These are phyloP conservation scores for Biscutella auriculata DNA, from an alignment of 441 rosid species.

Conservation along the genomic window DNA sequence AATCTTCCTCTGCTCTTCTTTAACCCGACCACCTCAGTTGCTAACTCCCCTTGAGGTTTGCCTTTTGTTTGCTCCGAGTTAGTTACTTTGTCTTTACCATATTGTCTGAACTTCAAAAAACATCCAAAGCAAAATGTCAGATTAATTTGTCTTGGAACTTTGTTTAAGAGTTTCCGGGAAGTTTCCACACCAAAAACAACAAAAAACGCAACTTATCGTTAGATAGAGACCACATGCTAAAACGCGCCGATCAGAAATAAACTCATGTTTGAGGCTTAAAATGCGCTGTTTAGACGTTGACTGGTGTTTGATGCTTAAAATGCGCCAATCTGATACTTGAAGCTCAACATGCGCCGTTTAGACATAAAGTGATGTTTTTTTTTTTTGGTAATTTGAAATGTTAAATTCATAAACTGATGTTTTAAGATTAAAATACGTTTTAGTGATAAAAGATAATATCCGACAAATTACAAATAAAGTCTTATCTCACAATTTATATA, in stretches of 20 bases:
- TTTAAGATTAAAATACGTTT: too few species aligned
- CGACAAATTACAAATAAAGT: slow-evolving; percentile 2
- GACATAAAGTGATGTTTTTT: too few species aligned
- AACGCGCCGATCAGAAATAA: neutral
- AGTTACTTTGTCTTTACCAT: slow-evolving; percentile 13
- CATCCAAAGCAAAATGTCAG: slow-evolving; percentile 7
- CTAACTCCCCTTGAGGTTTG: slow-evolving; percentile 18
- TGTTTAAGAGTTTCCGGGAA: slow-evolving; percentile 13
- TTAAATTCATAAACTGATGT: too few species aligned
- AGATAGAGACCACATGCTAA: neutral
- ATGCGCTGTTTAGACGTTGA: neutral
- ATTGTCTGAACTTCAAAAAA: slow-evolving; percentile 22
- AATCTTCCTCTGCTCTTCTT: slow-evolving; percentile 27
- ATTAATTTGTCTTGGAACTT: slow-evolving; percentile 3
- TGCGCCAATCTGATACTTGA: too few species aligned
- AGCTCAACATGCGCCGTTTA: neutral
- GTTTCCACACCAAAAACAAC: neutral
- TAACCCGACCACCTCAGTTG: slow-evolving; percentile 29
- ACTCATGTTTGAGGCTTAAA: neutral
- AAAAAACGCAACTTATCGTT: neutral
- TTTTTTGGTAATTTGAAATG: too few species aligned
- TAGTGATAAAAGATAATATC: neutral
- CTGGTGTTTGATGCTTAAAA: neutral
- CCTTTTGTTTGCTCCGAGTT: slow-evolving; percentile 8
- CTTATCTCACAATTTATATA: slow-evolving; percentile 4